Percentiles rank a stretch among this genome's conserved stretches.
These are phyloP conservation scores for Hydnomerulius pinastri DNA, from an alignment of 768 basidiomycete genomes.

Conservation along the genomic window DNA sequence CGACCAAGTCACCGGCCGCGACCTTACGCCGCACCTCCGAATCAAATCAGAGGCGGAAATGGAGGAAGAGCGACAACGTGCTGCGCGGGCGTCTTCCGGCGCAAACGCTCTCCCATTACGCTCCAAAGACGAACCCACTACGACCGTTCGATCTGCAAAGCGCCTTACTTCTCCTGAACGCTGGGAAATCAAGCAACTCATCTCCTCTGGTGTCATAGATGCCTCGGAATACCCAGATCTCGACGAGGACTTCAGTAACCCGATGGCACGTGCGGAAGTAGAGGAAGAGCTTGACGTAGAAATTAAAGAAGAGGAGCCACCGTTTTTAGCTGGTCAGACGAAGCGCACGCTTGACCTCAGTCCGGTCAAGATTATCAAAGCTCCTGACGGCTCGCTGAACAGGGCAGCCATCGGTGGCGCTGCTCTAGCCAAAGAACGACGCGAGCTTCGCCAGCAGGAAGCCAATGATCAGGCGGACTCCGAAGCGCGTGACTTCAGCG, in stretches of 20 bases:
- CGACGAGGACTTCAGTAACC: conserved; percentile 81
- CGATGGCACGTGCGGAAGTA: conserved; percentile 77
- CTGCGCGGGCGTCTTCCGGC: conserved; percentile 71
- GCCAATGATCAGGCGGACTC: conserved; percentile 93
- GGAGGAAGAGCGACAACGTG: conserved; percentile 71
- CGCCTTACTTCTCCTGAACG: conserved; percentile 94
- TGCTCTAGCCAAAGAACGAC: conserved; percentile 90
- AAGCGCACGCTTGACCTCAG: conserved; percentile 94
- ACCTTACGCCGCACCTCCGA: conserved; percentile 91
- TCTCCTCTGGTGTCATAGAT: conserved; percentile 89
- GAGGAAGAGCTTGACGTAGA: conserved; percentile 98
- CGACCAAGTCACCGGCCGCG: conserved; percentile 86
- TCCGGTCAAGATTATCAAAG: conserved; percentile 98
- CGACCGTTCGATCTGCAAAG: conserved; percentile 76
- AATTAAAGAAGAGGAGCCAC: conserved; percentile 93
- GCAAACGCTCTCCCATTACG: conserved; percentile 85
- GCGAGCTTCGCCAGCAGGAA: conserved; percentile 93
- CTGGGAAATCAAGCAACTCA: conserved; percentile 99
- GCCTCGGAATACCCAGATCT: conserved; percentile 94
- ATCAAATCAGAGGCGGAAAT: conserved; percentile 95
- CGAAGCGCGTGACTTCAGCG: conserved; percentile 90
- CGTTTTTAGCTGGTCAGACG: conserved; percentile 95
- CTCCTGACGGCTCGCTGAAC: conserved; percentile 96
- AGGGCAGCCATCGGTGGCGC: conserved; percentile 94
- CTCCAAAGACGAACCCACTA: conserved; percentile 49